Base-by-base conservation (phyloP, 192 early-diverging fungal species). In the Chytriomyces sp. region DNA sequence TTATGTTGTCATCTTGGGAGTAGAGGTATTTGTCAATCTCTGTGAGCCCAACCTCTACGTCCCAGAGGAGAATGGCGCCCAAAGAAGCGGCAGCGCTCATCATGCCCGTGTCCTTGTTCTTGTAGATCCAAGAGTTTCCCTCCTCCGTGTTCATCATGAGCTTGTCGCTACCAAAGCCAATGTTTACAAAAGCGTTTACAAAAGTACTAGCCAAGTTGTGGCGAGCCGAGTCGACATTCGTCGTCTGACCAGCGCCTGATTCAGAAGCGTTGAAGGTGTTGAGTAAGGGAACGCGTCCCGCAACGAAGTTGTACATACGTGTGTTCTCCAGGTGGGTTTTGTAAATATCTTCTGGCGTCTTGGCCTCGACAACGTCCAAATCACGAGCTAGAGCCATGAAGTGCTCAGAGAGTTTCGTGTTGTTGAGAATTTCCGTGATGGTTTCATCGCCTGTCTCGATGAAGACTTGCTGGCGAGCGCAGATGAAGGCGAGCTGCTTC, bases 111-210 rank as follows among this genome's bases (percentile, higher is more conserved):
- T 98, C 98, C 83, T 99, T 99, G 86, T 97, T 98, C 81, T 96
- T 97, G 86, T 92, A 96, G 68, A 98, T 94, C 96, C 98, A 98
- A 2, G 82, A 80, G 64, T 83, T 89, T 4, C 90, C 89, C 36
- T 91, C 91, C 34, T 90, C 88, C 12, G 90, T 84, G 66, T 83
- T 86, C 37, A 78, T 82, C 87, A 94, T 91, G 30, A 99, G 87
- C 81, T 96, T 98, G 73, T 99, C 98, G 4, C 85, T 89, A 39
- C 94, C 91, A 79, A 98, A 99, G 12, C 95, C 98, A 39, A 92
- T 94, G 77, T 99, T 99, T 40, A 99, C 93, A 84, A 98, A 99
- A 0, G 98, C 96, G 74, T 98, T 99, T 38, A 99, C 98, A 89
- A 98, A 96, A 1, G 96, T 95, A 33, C 94, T 94, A 2, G 98